Conservation (phyloP, 2,329 filamentous ascomycete genomes). For the Fusarium kyushuense region DNA sequence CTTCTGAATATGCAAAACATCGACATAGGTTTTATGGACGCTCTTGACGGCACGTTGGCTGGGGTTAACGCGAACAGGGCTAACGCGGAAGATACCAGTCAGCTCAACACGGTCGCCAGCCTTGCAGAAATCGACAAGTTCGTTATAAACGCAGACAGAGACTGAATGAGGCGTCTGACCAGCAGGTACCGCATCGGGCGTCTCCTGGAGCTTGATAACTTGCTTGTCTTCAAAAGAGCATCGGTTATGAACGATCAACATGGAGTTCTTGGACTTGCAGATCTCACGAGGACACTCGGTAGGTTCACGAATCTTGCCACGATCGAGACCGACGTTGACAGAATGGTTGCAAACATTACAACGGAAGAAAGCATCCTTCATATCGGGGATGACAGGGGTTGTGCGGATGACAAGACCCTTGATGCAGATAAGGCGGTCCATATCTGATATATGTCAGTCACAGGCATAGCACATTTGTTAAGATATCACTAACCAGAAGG, state of each 20-base stretch:
- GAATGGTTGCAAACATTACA: conserved; percentile 95
- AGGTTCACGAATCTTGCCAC: conserved; percentile 95
- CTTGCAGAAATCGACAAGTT: conserved; percentile 97
- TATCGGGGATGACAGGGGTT: conserved; percentile 96
- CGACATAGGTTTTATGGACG: conserved; percentile 97
- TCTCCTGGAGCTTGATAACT: conserved; percentile 98
- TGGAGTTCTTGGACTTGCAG: conserved; percentile 90
- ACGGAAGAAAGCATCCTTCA: conserved; percentile 98
- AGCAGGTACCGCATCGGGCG: conserved; percentile 91
- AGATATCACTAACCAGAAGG: conserved; percentile 72
- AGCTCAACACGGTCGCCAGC: conserved; percentile 96
- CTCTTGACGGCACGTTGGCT: conserved; percentile 92
- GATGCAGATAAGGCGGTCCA: conserved; percentile 94
- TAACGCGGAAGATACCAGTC: conserved; percentile 96
- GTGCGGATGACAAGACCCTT: conserved; percentile 97
- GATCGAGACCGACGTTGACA: conserved; percentile 89
- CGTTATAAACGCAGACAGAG: conserved; percentile 95
- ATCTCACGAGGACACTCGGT: conserved; percentile 86
- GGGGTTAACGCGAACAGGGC: conserved; percentile 92
- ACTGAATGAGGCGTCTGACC: conserved; percentile 98
- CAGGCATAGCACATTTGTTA: background rate
- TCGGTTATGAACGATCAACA: conserved; percentile 98
- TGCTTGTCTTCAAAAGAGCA: conserved; percentile 97
- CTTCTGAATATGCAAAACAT: conserved; percentile 95
- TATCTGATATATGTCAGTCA: conserved; percentile 67